phyloP scores from a whole-genome alignment of 495 filamentous ascomycete species.

The Antarctomyces pellizariae region DNA sequence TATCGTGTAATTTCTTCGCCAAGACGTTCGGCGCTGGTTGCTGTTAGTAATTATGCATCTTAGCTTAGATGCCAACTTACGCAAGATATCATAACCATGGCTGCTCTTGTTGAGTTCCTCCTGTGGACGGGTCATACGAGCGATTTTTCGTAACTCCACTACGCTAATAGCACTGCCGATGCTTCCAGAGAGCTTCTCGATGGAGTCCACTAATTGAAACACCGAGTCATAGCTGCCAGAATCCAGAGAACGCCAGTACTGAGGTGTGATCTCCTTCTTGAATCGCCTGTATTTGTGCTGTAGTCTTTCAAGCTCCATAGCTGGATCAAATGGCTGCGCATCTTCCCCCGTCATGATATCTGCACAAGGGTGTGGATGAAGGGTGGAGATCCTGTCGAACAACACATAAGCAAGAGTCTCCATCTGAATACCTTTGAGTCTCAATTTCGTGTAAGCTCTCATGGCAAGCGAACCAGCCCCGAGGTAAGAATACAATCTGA shows the following conservation, averaged over 20 bases:
- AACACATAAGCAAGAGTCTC: conserved; percentile 23
- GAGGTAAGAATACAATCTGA: conserved; percentile 22
- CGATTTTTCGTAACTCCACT: conserved; percentile 20
- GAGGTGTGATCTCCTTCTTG: conserved; percentile 15
- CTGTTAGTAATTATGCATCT: conserved; percentile 7
- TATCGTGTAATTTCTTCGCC: conserved; percentile 14
- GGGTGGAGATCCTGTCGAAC: conserved; percentile 25
- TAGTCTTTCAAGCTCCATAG: conserved; percentile 9
- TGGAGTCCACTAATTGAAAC: conserved; percentile 15
- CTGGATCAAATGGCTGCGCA: conserved; percentile 1
- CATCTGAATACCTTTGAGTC: conserved; percentile 24
- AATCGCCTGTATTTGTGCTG: conserved; percentile 17
- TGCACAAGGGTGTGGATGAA: conserved; percentile 21
- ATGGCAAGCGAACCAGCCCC: conserved; percentile 19
- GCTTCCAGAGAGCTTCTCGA: conserved; percentile 17
- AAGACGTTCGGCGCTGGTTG: conserved; percentile 11
- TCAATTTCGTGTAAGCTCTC: conserved; percentile 19
- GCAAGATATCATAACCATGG: conserved; percentile 17
- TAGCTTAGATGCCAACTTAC: neutral
- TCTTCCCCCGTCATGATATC: conserved; percentile 1
- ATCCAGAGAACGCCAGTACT: conserved; percentile 20
- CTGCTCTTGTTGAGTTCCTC: conserved; percentile 17
- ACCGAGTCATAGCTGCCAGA: conserved; percentile 23
- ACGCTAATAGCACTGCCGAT: conserved; percentile 20
- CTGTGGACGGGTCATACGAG: conserved; percentile 14